phyloP scores from a whole-genome alignment of 306 rosid species.

The Vicia faba region DNA sequence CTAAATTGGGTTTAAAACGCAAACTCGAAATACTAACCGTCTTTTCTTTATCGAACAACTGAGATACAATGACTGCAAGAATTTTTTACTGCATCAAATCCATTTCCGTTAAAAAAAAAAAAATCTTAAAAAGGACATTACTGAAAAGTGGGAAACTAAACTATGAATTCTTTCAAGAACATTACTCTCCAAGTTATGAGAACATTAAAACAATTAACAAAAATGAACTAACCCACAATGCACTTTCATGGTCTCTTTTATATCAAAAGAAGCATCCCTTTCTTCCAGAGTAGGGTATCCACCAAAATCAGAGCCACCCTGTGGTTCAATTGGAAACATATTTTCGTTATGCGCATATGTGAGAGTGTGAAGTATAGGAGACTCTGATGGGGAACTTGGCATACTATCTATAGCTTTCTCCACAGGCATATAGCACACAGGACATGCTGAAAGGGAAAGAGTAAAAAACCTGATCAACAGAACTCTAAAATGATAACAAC shows the following conservation, averaged over 20 bases:
- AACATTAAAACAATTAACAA: conserved; percentile 13
- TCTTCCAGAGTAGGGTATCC: conserved; percentile 81
- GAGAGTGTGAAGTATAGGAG: conserved; percentile 72
- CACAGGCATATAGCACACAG: conserved; percentile 88
- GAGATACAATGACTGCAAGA: neutral
- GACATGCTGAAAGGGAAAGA: conserved; percentile 74
- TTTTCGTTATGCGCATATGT: conserved; percentile 70
- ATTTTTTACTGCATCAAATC: neutral
- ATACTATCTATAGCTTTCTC: conserved; percentile 82
- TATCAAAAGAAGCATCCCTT: conserved; percentile 81
- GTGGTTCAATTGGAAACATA: conserved; percentile 60
- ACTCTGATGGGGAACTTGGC: conserved; percentile 74
- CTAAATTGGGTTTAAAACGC: neutral
- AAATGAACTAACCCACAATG: conserved; percentile 86
- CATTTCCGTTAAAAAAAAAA: neutral
- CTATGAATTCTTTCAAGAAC: conserved; percentile 22
- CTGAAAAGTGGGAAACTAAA: neutral
- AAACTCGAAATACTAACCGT: neutral
- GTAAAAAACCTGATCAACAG: conserved; percentile 40
- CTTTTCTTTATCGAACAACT: neutral
- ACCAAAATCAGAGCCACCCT: conserved; percentile 90
- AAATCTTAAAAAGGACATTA: conserved; percentile 3
- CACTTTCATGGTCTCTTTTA: conserved; percentile 80
- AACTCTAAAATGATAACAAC: conserved; percentile 24
- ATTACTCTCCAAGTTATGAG: conserved; percentile 18